Evolutionary conservation across 208 protist genomes (phyloP).

Genomic region (Trypanosoma lewisi): DNA sequence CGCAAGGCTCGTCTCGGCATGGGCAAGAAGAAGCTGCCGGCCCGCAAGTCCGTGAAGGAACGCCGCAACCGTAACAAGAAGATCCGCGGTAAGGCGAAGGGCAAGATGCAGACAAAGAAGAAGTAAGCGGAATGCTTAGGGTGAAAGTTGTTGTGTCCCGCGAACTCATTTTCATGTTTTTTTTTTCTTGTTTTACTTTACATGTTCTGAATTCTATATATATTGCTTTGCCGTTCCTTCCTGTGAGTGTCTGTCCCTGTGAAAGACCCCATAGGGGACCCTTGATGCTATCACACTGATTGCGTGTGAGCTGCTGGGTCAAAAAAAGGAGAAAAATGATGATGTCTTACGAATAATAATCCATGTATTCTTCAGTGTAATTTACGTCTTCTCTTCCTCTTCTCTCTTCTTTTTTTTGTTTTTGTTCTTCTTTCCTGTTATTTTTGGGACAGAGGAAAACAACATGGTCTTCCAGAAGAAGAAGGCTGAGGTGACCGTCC

Average conservation of each 20-base stretch:
- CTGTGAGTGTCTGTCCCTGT: no score
- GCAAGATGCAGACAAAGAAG: slow-evolving; percentile 89
- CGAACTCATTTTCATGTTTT: slow-evolving; percentile 7
- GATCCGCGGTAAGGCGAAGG: slow-evolving; percentile 96
- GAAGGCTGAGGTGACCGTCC: slow-evolving; percentile 89
- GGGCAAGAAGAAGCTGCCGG: slow-evolving; percentile 80
- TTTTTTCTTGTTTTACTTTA: slow-evolving; percentile 16
- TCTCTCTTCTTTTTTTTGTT: no score
- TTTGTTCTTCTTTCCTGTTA: no score
- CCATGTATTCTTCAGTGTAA: no score
- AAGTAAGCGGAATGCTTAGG: slow-evolving; percentile 58
- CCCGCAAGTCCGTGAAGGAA: slow-evolving; percentile 98
- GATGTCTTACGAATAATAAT: no score
- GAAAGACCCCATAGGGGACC: no score
- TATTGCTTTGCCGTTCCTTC: no score
- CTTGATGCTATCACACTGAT: no score
- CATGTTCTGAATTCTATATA: slow-evolving; percentile 6
- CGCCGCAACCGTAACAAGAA: slow-evolving; percentile 99
- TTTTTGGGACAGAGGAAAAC: no score
- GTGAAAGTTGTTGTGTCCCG: background rate
- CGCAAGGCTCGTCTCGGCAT: slow-evolving; percentile 94
- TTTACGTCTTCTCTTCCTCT: no score
- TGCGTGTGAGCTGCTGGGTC: no score
- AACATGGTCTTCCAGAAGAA: slow-evolving; percentile 91
- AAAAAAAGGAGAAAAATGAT: no score